Conservation (phyloP, 495 filamentous ascomycete species). For the Arthonia radiata region DNA sequence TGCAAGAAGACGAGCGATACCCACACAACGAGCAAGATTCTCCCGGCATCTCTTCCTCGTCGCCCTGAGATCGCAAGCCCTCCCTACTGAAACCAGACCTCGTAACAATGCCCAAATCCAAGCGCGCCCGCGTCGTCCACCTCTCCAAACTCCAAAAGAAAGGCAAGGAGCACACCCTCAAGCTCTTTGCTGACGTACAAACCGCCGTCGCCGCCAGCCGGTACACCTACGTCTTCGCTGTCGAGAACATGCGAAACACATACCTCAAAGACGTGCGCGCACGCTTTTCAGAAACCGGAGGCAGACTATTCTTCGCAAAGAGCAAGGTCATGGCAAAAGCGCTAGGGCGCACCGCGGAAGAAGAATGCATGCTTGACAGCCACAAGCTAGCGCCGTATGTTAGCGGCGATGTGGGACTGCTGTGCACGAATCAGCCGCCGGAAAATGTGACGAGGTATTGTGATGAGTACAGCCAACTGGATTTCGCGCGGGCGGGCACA, state of each 20-base stretch:
- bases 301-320: constrained; percentile 87
- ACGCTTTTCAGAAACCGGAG: constrained; percentile 61
- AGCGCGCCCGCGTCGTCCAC: constrained; percentile 69
- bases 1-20: too few species aligned
- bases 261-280: constrained; percentile 79
- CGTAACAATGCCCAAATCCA: constrained; percentile 93
- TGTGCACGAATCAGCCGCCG: constrained; percentile 60
- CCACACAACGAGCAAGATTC: too few species aligned
- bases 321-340: constrained; percentile 95
- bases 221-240: constrained; percentile 73
- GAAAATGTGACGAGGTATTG: constrained; percentile 42
- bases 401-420: constrained; percentile 58
- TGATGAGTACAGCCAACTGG: constrained; percentile 33
- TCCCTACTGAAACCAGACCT: too few species aligned
- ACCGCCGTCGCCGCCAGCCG: constrained; percentile 68
- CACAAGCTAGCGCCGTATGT: constrained; percentile 45
- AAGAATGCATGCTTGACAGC: constrained; percentile 51
- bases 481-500: constrained; percentile 77
- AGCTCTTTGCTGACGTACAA: constrained; percentile 67
- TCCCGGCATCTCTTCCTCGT: too few species aligned
- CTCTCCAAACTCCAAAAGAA: constrained; percentile 81
- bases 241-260: constrained; percentile 97
- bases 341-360: constrained; percentile 47
- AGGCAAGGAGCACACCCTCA: constrained; percentile 66
- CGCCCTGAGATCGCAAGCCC: too few species aligned